Conservation (phyloP, 2,329 filamentous ascomycete species). For the Clarireedia homoeocarpa region DNA sequence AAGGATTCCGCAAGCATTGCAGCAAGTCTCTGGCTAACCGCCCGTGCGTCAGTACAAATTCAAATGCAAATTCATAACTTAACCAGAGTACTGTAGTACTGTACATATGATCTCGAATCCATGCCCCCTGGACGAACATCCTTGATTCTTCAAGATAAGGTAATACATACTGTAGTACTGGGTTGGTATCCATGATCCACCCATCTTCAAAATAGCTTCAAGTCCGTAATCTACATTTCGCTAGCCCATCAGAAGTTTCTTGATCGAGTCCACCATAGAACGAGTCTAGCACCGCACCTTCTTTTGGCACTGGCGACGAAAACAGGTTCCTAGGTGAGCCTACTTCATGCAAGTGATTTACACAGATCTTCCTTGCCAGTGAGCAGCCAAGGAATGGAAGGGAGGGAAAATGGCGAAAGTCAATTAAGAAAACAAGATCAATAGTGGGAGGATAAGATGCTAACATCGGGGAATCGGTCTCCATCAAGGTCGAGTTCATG, state of each 20-base stretch:
- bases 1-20: conserved; percentile 6
- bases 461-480: too few species aligned
- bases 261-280: background rate
- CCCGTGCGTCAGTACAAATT: background rate
- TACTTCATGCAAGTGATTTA: conserved; percentile 8
- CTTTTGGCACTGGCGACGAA: background rate
- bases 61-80: background rate
- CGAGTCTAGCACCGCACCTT: too few species aligned
- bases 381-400: background rate
- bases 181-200: conserved; percentile 1
- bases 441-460: background rate
- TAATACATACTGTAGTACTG: background rate
- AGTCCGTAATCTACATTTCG: conserved; percentile 3
- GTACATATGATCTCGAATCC: conserved; percentile 1
- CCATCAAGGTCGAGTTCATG: conserved; percentile 4
- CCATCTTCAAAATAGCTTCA: background rate
- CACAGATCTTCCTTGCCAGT: background rate
- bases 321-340: too few species aligned
- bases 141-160: conserved; percentile 10
- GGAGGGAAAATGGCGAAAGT: background rate
- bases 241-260: background rate
- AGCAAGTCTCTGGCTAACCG: background rate
- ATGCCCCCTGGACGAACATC: conserved; percentile 3
- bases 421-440: background rate
- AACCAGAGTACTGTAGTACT: background rate